Conservation (phyloP, 2,329 filamentous ascomycete genomes). For the Xenosphaeropsis pyriputrescens region DNA sequence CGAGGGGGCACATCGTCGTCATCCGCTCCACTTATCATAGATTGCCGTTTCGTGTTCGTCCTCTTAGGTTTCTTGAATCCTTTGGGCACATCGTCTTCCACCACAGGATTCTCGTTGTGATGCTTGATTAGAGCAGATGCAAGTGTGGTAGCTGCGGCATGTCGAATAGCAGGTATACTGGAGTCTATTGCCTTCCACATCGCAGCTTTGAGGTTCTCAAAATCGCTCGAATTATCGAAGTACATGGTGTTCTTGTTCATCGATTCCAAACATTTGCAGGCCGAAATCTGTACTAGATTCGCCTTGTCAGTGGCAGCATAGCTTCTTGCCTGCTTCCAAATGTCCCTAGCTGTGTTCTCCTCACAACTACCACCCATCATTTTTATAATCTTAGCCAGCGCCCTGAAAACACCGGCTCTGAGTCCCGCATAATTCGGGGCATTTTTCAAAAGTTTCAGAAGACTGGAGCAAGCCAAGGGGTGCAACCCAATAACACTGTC, state of each 20-base stretch:
- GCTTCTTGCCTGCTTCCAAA: slow-evolving; percentile 83
- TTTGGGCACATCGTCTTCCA: slow-evolving; percentile 36
- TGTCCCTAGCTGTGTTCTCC: slow-evolving; percentile 70
- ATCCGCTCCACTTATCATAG: slow-evolving; percentile 47
- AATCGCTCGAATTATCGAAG: slow-evolving; percentile 81
- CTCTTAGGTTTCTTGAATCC: slow-evolving; percentile 55
- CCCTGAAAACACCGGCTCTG: slow-evolving; percentile 61
- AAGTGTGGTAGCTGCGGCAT: slow-evolving; percentile 75
- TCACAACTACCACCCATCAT: slow-evolving; percentile 70
- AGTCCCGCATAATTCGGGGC: slow-evolving; percentile 70
- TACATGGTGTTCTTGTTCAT: slow-evolving; percentile 60
- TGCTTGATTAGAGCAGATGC: slow-evolving; percentile 72
- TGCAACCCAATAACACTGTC: slow-evolving; percentile 84
- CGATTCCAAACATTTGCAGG: slow-evolving; percentile 65
- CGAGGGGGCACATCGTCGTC: slow-evolving; percentile 57
- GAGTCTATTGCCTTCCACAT: slow-evolving; percentile 83
- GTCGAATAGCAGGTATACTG: slow-evolving; percentile 57
- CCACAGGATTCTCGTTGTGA: slow-evolving; percentile 47
- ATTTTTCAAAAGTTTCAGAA: slow-evolving; percentile 69
- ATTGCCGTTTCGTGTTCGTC: slow-evolving; percentile 36
- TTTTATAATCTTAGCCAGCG: slow-evolving; percentile 59
- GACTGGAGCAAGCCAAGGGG: slow-evolving; percentile 52
- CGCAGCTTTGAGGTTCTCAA: slow-evolving; percentile 71
- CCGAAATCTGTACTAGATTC: slow-evolving; percentile 60
- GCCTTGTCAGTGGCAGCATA: slow-evolving; percentile 71